Base-by-base conservation (phyloP, 202 grass and related monocot genomes). In the Carex sylvatica region DNA sequence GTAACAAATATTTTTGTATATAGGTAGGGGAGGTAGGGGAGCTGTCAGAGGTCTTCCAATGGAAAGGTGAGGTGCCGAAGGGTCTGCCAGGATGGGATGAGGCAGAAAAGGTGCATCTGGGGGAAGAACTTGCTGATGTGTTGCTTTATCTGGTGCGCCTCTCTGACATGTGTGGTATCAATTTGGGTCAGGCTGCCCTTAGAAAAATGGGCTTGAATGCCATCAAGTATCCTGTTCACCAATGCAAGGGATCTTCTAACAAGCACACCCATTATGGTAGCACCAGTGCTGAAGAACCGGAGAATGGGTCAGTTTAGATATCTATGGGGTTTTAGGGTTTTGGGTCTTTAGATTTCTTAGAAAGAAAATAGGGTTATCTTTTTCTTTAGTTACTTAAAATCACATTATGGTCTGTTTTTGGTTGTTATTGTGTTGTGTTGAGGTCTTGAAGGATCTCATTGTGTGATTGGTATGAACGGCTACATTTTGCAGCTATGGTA, bases 11-110 rank as follows among this genome's bases (percentile, higher is more conserved):
- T 4, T 59, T 56, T 36, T 60, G 9, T 84, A 40, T 75, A 61
- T 78, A 97, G 94, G 94, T 97, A 46, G 94, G 94, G 55, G 94
- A 97, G 90, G 83, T 97, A 5, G 94, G 94, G 49, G 94, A 97
- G 81, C 88, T 97, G 9, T 97, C 91, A 55, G 94, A 97, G 88
- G 91, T 97, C 59, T 97, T 97, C 66, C 94, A 97, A 74, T 97
- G 94, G 94, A 97, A 91, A 83, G 94, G 90, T 10, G 94, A 97
- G 88, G 94, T 97, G n/a, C 90, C 94, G 59, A 97, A 94, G 68
- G 91, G 91, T 42, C 85, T 97, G 1, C 91, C 91, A 5, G 91
- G 65, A 13, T 97, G 94, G 94, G 90, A 84, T 0, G 83, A 91
- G 58, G 83, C 35, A 1, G 94, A 94, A 80, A 97, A 92, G 88